Evolutionary conservation across 1,284 basidiomycete species (phyloP).

Genomic region (Tilletia caries): DNA sequence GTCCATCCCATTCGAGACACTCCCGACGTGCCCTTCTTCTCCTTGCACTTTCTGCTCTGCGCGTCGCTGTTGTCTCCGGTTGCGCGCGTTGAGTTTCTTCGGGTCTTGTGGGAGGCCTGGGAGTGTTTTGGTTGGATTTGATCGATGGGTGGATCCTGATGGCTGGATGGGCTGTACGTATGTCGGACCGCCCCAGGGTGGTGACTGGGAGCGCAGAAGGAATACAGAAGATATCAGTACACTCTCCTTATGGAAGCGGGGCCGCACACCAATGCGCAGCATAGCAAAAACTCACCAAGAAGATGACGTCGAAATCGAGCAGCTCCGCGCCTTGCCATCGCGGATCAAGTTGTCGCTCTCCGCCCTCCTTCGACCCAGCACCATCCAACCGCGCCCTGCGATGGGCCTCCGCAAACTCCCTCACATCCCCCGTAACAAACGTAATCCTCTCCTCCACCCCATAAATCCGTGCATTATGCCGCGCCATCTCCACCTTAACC

Average conservation of each 20-base stretch:
- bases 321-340: slow-evolving; percentile 29
- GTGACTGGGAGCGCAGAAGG: slow-evolving; percentile 16
- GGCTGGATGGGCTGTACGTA: neutral
- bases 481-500: slow-evolving; percentile 75
- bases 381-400: neutral
- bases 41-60: neutral
- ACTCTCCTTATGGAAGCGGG: slow-evolving; percentile 24
- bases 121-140: no score
- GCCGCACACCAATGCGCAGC: slow-evolving; percentile 49
- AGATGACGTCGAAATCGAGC: slow-evolving; percentile 23
- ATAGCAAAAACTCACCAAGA: slow-evolving; percentile 24
- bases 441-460: slow-evolving; percentile 91
- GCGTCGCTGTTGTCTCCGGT: no score
- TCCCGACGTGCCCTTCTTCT: neutral
- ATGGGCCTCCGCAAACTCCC: slow-evolving; percentile 66
- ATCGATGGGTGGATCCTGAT: no score
- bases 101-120: no score
- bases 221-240: slow-evolving; percentile 29
- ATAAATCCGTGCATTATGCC: slow-evolving; percentile 83
- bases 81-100: no score
- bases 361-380: slow-evolving; percentile 18
- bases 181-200: slow-evolving; percentile 5
- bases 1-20: neutral
- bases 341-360: slow-evolving; percentile 34
- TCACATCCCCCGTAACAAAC: slow-evolving; percentile 83